Conservation (phyloP, 2,329 filamentous ascomycete genomes). For the Pestalotiopsis sp. region DNA sequence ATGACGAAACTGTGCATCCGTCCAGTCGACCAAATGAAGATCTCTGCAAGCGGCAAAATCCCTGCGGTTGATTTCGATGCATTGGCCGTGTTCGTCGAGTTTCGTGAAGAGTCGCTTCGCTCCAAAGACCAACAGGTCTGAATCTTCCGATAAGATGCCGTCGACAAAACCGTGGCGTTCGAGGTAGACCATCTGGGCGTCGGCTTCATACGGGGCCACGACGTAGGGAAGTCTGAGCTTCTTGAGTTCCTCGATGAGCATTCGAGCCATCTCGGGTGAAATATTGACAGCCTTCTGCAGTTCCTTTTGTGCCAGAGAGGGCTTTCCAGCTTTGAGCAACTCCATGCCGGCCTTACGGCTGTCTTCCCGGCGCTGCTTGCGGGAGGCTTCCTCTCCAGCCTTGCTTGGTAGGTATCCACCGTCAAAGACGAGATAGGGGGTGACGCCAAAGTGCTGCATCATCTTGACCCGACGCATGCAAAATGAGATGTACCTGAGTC, state of each 20-base stretch:
- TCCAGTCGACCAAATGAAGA: conserved; percentile 87
- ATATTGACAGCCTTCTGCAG: conserved; percentile 95
- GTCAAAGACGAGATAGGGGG: conserved; percentile 94
- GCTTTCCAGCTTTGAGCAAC: conserved; percentile 78
- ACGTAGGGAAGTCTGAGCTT: conserved; percentile 77
- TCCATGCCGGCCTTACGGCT: conserved; percentile 76
- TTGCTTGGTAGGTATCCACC: conserved; percentile 95
- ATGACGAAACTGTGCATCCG: conserved; percentile 82
- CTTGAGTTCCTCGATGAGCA: conserved; percentile 90
- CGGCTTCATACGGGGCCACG: conserved; percentile 95
- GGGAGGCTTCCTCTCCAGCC: conserved; percentile 77
- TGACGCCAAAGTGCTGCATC: conserved; percentile 90
- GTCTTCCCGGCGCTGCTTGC: conserved; percentile 74
- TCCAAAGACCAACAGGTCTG: conserved; percentile 92
- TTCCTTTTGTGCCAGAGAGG: conserved; percentile 77
- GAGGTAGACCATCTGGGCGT: conserved; percentile 93
- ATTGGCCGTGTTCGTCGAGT: conserved; percentile 89
- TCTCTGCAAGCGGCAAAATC: conserved; percentile 90
- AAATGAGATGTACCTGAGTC: conserved; percentile 78
- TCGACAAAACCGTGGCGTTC: conserved; percentile 81
- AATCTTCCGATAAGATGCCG: conserved; percentile 94
- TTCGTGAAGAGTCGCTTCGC: conserved; percentile 90
- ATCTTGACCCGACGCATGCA: conserved; percentile 89
- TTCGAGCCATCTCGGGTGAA: conserved; percentile 91
- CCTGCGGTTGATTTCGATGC: conserved; percentile 84